Evolutionary conservation across 208 protist genomes (phyloP), one percentile per base, ranked within the genome.

Genomic region (Plasmodiophora brassicae): DNA sequence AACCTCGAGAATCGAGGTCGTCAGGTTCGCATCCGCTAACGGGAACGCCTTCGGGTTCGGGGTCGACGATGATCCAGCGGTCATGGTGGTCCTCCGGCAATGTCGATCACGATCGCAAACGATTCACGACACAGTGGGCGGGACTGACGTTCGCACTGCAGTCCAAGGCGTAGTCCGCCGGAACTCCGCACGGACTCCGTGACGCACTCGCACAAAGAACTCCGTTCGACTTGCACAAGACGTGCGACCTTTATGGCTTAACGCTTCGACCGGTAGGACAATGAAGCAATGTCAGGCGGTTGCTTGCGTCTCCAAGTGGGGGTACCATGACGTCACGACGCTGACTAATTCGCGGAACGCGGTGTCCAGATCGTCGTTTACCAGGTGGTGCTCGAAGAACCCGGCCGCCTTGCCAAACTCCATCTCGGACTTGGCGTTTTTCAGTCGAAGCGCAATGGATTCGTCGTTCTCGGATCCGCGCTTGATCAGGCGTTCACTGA

Each of bases 11-110:
- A 90, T 91, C 25, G 32, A 39, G 28, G 32, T 95, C 91, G 96
- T 95, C 1, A 99, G 95, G 87, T 97, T 94, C 60, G 84, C 50
- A 87, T 98, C 96, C 41, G 98, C 97, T 43, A 99, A 95, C 71
- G 98, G 98, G 91, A 97, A 98, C 35, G 98, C 98, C 96, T 99
- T 99, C 89, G 98, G 96, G 93, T 95, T 98, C 71, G 97, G 25
- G 43, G 87, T 88, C n/a, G 8, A 93, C 90, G 96, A 32, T 43
- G n/a, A 20, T 35, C 28, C 39, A n/a, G 38, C 38, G 45, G 83
- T 25, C 83, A 78, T 78, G 65, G 41, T 78, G 50, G 50, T n/a
- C 32, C 20, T 5, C 5, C 32, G n/a, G 14, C 41, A 38, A 32
- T 78, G 65, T 78, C 65, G 65, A 78, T 78, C 65, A 78, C 65